Evolutionary conservation across 371 early-diverging fungal species (phyloP), one percentile per base, ranked within the genome.

Genomic region (Neoconidiobolus thromboides): DNA sequence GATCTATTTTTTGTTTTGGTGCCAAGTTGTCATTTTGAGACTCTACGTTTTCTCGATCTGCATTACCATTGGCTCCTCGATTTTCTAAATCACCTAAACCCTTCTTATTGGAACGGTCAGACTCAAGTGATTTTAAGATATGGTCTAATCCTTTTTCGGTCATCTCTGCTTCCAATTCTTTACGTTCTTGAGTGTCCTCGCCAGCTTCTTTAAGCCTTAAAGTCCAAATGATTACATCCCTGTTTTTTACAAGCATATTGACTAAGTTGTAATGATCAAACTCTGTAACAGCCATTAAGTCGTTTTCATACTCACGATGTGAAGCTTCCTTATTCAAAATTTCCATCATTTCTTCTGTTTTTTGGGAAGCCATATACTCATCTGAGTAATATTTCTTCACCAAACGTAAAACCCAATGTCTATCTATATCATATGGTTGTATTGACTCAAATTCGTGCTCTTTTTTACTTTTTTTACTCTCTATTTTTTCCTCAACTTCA

Each of bases 231-330:
- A 97, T 85, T 39, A 85, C 65, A 44, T 91, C 92, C 2, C 91
- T 80, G 71, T 94, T 93, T 60, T 76, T 74, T 9, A 86, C 89
- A 53, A 96, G 71, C 43, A 84, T 67, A 67, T 89, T 85, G 52
- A 97, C 95, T 2, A 93, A 71, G 48, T 91, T 95, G 68, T 93
- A 96, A 64, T 87, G 93, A 57, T 93, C 94, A 63, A 93, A 92
- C n/a, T 44, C 46, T 42, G 51, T 60, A 44, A 94, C 72, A 14
- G 79, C 86, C 80, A 95, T 88, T 64, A 97, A 74, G 64, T 85
- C 88, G 71, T 96, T 95, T 73, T 97, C 98, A 60, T 85, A 79
- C 68, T 91, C 94, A 57, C 94, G 83, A 50, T 77, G 74, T 57
- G 76, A 68, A 0, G 70, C 57, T 14, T 80, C 74, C 42, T 83